Percentiles rank a stretch among this genome's conserved stretches.
Evolutionary conservation across 1,284 basidiomycete species (phyloP).

Genomic region (Agroathelia rolfsii): DNA sequence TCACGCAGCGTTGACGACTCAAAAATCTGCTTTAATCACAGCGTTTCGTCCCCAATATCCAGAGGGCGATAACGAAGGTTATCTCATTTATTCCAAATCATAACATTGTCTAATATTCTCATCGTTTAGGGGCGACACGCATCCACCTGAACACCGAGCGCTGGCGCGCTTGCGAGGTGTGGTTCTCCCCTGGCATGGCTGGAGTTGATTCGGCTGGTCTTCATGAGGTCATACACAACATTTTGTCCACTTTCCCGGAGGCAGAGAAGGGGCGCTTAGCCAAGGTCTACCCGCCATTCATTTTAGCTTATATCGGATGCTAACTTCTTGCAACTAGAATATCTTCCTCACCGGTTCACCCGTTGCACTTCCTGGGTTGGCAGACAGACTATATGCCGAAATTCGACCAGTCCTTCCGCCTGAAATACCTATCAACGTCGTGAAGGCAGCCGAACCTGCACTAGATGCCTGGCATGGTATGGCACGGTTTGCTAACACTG

Average conservation of each 20-base stretch:
- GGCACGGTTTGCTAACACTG: conserved; percentile 68
- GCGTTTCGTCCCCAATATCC: conserved; percentile 73
- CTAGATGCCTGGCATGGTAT: conserved; percentile 91
- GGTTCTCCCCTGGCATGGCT: conserved; percentile 89
- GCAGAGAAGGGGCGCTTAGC: conserved; percentile 55
- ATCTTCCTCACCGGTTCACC: conserved; percentile 88
- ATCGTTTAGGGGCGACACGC: conserved; percentile 43
- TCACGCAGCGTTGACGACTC: conserved; percentile 65
- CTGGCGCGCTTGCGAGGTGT: conserved; percentile 87
- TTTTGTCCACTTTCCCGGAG: conserved; percentile 74
- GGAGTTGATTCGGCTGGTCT: conserved; percentile 93
- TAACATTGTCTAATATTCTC: background rate
- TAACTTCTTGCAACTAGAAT: conserved; percentile 39
- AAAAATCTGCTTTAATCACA: conserved; percentile 75
- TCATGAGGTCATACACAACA: conserved; percentile 81
- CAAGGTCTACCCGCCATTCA: conserved; percentile 26
- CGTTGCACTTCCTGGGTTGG: conserved; percentile 66
- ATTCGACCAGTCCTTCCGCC: conserved; percentile 78
- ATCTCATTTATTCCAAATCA: background rate
- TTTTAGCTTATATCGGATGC: background rate
- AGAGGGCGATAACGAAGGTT: conserved; percentile 63
- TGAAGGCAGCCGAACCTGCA: conserved; percentile 53
- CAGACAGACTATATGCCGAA: conserved; percentile 56
- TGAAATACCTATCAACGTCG: conserved; percentile 57
- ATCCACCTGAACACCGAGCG: conserved; percentile 93